Base-by-base conservation (phyloP, 2,329 filamentous ascomycete genomes). In the Neofusicoccum laricinum region DNA sequence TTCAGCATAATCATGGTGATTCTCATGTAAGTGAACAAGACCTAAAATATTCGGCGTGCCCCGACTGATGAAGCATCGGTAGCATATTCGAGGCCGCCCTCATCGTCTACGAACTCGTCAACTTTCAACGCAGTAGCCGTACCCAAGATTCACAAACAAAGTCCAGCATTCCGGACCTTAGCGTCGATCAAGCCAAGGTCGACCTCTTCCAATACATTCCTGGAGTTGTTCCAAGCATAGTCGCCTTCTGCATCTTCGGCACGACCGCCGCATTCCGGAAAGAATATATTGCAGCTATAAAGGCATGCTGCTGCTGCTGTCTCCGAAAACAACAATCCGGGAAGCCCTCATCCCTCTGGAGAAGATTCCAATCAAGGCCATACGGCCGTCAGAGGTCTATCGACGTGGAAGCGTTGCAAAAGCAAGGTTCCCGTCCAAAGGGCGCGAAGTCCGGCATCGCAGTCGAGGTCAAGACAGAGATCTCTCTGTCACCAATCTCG, bases 141-240 rank as follows among this genome's bases (percentile, higher is more conserved):
- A 12, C 15, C 7, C 25, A 51, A 34, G 19, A 6, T 32, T 43
- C 38, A 10, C n/a, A 34, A 4, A 48, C 41, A 15, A 5, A n/a
- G 19, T n/a, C n/a, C 15, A 45, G n/a, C 6, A 38, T 17, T 12
- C 61, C 61, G 3, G 21, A 55, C 15, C 19, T 51, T 5, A 63
- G 61, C 7, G 30, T 55, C 14, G 61, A 63, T 12, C 61, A 63
- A 15, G 30, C 48, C 4, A 53, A 30, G 17, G 48, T 63, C 15
- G 61, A 63, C 15, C 48, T 63, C 21, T 43, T 41, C 36, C 61
- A 63, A 34, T 63, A 63, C 30, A 51, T 63, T 5, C 61, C 61
- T 3, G 61, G 48, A 3, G 48, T 45, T 8, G 46, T 53, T 21
- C 61, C 61, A 40, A 45, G 45, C 36, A 53, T 53, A 10, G 36